Evolutionary conservation across 352 stramenopile species (phyloP).

Genomic region (Globisporangium acanthophoron): DNA sequence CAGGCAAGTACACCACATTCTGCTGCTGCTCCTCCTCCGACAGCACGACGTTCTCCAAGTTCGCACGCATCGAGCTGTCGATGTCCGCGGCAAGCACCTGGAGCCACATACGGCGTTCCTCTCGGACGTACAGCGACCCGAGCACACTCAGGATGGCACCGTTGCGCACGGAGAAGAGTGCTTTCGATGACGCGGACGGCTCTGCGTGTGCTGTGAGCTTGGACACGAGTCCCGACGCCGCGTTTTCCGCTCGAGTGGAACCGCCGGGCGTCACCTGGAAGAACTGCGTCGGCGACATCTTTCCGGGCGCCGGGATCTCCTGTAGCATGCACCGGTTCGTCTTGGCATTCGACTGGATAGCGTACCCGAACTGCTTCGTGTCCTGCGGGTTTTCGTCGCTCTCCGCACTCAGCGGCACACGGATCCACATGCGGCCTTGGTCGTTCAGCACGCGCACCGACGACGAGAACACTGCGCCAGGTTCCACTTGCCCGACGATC

Average conservation of each 20-base stretch:
- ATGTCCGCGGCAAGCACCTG: constrained; percentile 54
- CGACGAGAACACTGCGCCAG: constrained; percentile 49
- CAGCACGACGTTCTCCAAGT: constrained; percentile 22
- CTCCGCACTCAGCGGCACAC: constrained; percentile 27
- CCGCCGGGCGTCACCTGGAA: constrained; percentile 29
- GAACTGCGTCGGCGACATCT: constrained; percentile 51
- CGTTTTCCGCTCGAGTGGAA: constrained; percentile 5
- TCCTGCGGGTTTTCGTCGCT: constrained; percentile 30
- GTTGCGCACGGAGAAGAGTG: constrained; percentile 49
- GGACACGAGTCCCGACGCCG: not conserved
- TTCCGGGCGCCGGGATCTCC: constrained; percentile 51
- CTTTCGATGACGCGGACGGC: constrained; percentile 29
- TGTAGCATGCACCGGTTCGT: constrained; percentile 74
- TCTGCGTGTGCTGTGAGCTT: constrained; percentile 27
- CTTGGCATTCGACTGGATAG: constrained; percentile 73
- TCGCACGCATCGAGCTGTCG: constrained; percentile 36
- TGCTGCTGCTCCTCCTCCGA: constrained; percentile 36
- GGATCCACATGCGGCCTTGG: constrained; percentile 62
- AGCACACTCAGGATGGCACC: constrained; percentile 46
- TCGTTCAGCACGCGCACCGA: constrained; percentile 46
- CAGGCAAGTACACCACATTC: constrained; percentile 53
- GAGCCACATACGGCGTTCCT: constrained; percentile 53
- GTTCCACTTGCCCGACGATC: constrained; percentile 47
- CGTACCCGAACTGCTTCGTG: constrained; percentile 48
- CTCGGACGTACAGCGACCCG: constrained; percentile 41